Conservation (phyloP, 805 yeast genomes). For the Saccharomycopsis fibuligera region DNA sequence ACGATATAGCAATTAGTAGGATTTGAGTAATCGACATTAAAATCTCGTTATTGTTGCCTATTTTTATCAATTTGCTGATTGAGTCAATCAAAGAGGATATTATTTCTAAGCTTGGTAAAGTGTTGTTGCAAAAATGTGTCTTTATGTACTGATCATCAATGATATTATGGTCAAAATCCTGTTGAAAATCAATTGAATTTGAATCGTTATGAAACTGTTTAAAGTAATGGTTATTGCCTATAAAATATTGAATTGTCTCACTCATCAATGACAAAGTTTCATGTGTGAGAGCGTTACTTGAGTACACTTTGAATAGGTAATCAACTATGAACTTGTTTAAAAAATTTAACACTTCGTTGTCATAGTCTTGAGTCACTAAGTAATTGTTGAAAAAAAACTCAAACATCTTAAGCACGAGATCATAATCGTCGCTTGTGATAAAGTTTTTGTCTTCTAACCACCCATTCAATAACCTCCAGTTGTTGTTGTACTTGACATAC, state of each 20-base stretch:
- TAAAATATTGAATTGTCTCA: constrained; percentile 18
- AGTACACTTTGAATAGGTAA: constrained; percentile 16
- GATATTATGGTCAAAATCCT: constrained; percentile 10
- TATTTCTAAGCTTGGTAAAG: constrained; percentile 2
- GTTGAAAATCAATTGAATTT: constrained; percentile 4
- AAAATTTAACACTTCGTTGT: constrained; percentile 6
- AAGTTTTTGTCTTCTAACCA: constrained; percentile 14
- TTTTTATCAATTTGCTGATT: constrained; percentile 12
- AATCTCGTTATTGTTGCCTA: constrained; percentile 20
- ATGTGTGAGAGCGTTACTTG: constrained; percentile 8
- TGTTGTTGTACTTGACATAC: constrained; percentile 12
- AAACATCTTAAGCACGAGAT: constrained; percentile 10
- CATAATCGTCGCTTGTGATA: constrained; percentile 6
- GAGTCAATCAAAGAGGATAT: constrained; percentile 18
- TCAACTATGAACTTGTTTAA: constrained; percentile 13
- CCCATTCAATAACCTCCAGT: constrained; percentile 15
- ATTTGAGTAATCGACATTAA: constrained; percentile 19
- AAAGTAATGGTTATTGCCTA: constrained; percentile 14
- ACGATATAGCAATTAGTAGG: constrained; percentile 15
- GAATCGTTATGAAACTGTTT: constrained; percentile 6
- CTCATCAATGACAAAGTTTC: constrained; percentile 16
- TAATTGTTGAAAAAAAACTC: constrained; percentile 20
- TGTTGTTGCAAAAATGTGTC: constrained; percentile 18
- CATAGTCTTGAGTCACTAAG: constrained; percentile 14
- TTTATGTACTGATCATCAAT: constrained; percentile 16